Evolutionary conservation across 2,329 filamentous ascomycete genomes (phyloP).

Genomic region (Penicillium sp.): DNA sequence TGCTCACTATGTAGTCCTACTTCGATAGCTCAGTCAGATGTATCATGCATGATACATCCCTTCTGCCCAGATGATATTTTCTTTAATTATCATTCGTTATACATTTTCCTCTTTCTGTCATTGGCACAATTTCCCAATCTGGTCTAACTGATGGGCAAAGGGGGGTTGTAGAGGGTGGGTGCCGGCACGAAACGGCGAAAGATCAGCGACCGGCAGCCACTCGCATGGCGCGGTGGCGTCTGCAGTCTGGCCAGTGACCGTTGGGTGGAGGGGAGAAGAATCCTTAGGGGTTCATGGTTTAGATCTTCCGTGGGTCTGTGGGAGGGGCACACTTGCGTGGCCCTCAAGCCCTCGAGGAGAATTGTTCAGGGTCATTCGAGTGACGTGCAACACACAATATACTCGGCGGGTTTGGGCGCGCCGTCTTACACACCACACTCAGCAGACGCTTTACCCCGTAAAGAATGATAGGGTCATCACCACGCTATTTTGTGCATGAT

Average conservation of each 20-base stretch:
- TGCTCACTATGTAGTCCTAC: background rate
- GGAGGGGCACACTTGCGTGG: conserved; percentile 15
- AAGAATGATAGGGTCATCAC: background rate
- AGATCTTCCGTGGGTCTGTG: conserved; percentile 11
- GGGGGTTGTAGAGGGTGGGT: conserved; percentile 2
- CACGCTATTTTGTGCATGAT: background rate
- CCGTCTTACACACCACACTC: background rate
- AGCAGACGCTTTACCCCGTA: background rate
- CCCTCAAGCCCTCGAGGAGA: background rate
- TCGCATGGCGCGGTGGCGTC: conserved; percentile 13
- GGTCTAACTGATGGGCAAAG: background rate
- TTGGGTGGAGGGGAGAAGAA: conserved; percentile 1
- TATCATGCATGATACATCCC: background rate
- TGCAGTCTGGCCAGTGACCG: conserved; percentile 12
- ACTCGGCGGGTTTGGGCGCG: background rate
- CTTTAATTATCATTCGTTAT: background rate
- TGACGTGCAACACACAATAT: background rate
- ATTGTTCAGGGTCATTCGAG: background rate
- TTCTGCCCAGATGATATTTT: background rate
- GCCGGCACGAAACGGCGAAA: conserved; percentile 1
- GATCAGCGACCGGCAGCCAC: conserved; percentile 13
- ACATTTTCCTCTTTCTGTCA: background rate
- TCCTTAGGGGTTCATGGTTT: conserved; percentile 9
- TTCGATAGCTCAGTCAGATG: conserved; percentile 10
- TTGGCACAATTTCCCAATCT: background rate